Evolutionary conservation across 129 eudicot species (phyloP), one percentile per base, ranked within the genome.

Genomic region (Saposhnikovia divaricata): DNA sequence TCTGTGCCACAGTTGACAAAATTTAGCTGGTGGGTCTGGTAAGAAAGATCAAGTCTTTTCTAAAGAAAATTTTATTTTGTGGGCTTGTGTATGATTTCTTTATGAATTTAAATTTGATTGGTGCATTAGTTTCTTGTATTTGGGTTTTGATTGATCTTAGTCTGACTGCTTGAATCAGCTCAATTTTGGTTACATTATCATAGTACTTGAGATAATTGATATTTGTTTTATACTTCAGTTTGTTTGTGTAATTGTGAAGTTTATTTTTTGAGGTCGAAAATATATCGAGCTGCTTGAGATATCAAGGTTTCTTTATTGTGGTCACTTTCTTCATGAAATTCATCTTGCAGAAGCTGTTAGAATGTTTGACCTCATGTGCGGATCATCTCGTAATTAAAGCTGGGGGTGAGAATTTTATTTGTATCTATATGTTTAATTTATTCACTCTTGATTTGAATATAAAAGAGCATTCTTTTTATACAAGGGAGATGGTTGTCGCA

Each of bases 251-350:
- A 37, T 59, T 78, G 48, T 40, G 0, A 21, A 55, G 43, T 77
- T 40, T 5, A 3, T 40, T 40, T 40, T 40, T 40, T 40, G 43
- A 40, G 43, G 43, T 40, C 5, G 6, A 40, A 46, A 46, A 1
- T 10, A 46, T 46, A 46, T 46, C 0, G 15, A 10, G 70, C 78
- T 80, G 85, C 92, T 69, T 83, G 92, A 86, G 97, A 89, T 86
- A 72, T 79, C 75, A 81, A 81, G 71, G 51, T 37, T 78, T 53
- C 77, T 72, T 10, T 76, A 80, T 82, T 50, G 66, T 77, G 72
- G 78, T 27, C 78, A 16, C 75, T 63, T 55, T 80, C 77, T 53
- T 81, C 77, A 83, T 79, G 79, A 79, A 76, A 25, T 85, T 74
- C 81, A 46, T 80, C 44, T 12, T 85, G 85, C 89, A 85, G 83